Base-by-base conservation (phyloP, 495 filamentous ascomycete genomes). In the Aspergillus haitiensis region DNA sequence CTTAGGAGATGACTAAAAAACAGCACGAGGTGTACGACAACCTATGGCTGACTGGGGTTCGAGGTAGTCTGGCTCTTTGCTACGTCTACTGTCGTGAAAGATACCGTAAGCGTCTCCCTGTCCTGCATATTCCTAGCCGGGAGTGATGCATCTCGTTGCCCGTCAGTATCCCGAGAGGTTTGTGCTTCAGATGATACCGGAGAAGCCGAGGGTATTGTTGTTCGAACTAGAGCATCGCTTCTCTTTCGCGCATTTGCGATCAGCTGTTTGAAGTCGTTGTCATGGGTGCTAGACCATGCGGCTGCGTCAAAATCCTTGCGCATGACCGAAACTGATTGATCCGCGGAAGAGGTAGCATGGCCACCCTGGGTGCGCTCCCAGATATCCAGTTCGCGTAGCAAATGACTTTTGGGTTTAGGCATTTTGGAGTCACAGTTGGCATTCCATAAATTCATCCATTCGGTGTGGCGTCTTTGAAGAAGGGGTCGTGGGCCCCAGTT, bases 391-490 rank as follows among this genome's bases (percentile, higher is more conserved):
- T 97, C 93, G 6, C 81, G 81, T 33, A 94, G 68, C 7, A 98
- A 67, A 49, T 93, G 87, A 4, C 75, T 70, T 63, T 90, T 91
- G 6, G 79, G 73, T 65, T 88, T 88, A 1, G 90, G 91, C 5
- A 72, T 75, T 55, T 80, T 82, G 3, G 91, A 88, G 70, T 99
- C 94, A 72, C 91, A 93, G 63, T 98, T 98, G 12, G 95, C 91
- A 70, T 99, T 99, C 87, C 91, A 97, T 31, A 98, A 69, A 45
- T 93, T 97, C 63, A 93, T 79, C 92, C 92, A 99, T 74, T 99
- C 94, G 1, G 82, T 89, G 63, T 98, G 92, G 58, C 94, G 82
- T 63, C 81, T 82, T 67, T 94, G 86, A 31, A 98, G 71, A 7
- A 90, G 75, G 42, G 78, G 76, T 42, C 83, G 82, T 1, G 83